Evolutionary conservation across 495 filamentous ascomycete species (phyloP), one percentile per base, ranked within the genome.

Genomic region (Trichoderma gamsii): DNA sequence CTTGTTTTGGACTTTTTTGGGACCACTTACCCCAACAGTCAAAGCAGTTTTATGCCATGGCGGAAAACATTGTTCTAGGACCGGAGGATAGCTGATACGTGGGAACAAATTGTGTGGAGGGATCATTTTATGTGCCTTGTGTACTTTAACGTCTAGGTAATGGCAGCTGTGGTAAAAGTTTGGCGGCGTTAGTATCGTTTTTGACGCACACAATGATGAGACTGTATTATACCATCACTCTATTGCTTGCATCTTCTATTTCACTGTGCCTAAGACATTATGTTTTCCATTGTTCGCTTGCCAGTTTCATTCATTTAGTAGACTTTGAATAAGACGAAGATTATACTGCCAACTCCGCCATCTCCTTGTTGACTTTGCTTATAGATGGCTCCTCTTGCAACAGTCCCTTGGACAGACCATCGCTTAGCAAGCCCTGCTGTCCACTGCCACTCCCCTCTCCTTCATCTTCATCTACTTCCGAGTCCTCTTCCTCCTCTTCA

Each of bases 401-500:
- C 4, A 61, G 56, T 7, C 56, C 27, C 13, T 61, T 1, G 1
- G 56, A 61, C 1, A 61, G 27, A 5, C 23, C 63, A 41, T n/a
- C 63, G 18, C 9, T 65, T n/a, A 25, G 18, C 12, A 41, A 29
- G 23, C 23, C 25, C 32, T 44, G 4, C 25, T 43, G 35, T 41
- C 65, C 65, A 46, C 65, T 11, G 8, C 9, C 13, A 4, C 49
- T 41, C 35, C 13, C 27, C 11, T 70, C 63, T 18, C 43, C 70
- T 18, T 71, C 69, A 7, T 70, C 70, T 5, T 72, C 76, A 18
- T 73, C 72, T 13, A 71, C 74, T 0, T 70, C 74, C 18, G 76
- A 72, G 35, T 75, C 74, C 25, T 70, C 73, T 32, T 74, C 76
- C 32, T 69, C 68, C 23, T 66, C 69, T 29, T 76, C 75, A 23